Evolutionary conservation across 2,329 filamentous ascomycete species (phyloP), one percentile per base, ranked within the genome.

Genomic region (Fusarium anguioides): DNA sequence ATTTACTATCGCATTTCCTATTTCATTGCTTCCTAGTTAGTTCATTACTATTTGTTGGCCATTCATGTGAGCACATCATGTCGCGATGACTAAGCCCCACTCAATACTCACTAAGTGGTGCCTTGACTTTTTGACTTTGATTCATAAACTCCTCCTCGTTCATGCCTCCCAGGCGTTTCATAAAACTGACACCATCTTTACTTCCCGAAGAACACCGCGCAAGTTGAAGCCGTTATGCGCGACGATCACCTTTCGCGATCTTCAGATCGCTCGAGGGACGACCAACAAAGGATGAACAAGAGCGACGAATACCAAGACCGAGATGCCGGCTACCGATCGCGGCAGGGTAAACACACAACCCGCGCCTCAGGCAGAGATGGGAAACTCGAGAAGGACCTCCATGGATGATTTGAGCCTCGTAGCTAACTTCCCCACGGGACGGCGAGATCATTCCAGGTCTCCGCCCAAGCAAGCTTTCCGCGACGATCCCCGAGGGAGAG

Each of bases 271-370:
- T 73, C 71, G 37, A 72, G 69, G 60, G 71, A 74, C 56, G 45
- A 70, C 47, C 72, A 75, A 54, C 66, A 69, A 54, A 69, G 51
- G 35, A 60, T 69, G 56, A 71, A 67, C 46, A 53, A 60, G 60
- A 68, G 67, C 59, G 61, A 74, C 48, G 60, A 69, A 61, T 59
- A 51, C 61, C 63, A 74, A 60, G 67, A 71, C 65, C 68, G 65
- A 74, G 75, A 78, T 72, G 78, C 81, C 70, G 77, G 78, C 76
- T 76, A 79, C 73, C 81, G 77, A 77, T 78, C 80, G 79, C 79
- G 81, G 80, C 82, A 84, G 81, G 83, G 81, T 82, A 82, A 82
- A 81, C 75, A 71, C 75, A 76, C 68, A 74, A 72, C 76, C 76
- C 74, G 76, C 70, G 75, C 72, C 69, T 73, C 70, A 60, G 60